Base-by-base conservation (phyloP, 495 filamentous ascomycete species). In the Aspergillus biplanus region DNA sequence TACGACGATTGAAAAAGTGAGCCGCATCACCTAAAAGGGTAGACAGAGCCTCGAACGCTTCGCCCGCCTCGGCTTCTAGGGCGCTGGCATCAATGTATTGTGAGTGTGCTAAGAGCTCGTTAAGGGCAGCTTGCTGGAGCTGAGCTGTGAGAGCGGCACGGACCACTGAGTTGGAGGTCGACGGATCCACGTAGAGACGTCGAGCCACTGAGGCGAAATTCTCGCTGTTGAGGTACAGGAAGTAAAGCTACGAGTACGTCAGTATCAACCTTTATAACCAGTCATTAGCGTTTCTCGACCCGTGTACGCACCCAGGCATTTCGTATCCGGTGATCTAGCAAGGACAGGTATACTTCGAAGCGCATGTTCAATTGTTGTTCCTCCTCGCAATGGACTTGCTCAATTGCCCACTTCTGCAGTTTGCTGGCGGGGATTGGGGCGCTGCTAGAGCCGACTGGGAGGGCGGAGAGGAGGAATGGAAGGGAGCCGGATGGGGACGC, bases 401-500 rank as follows among this genome's bases (percentile, higher is more conserved):
- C 75, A 58, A 83, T 78, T 42, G 85, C 84, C 86, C 91, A 98
- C 69, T 85, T 83, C 61, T 89, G 81, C 32, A 97, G 76, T 67
- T 88, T 87, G 62, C 71, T 78, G 8, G 89, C 85, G 1, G 89
- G 80, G n/a, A 95, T 78, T 7, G 89, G 85, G 11, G 56, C 58
- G 31, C 63, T 65, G 31, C 63, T 65, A 57, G 69, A 57, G 39
- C 62, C 65, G 62, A 67, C 35, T 67, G 78, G 58, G 67, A 70
- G 57, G 63, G 69, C 50, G 7, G 91, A 89, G 9, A 94, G 83
- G 52, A 99, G 85, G 78, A 97, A 99, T 9, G 95, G 95, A 34
- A 99, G 84, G 18, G 87, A 81, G 58, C 94, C 94, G 35, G 87
- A 89, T 0, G 95, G 94, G 12, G 93, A 96, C 46, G 95, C 92